Evolutionary conservation across 305 asterid genomes (phyloP).

Genomic region (Plantago lanceolata): DNA sequence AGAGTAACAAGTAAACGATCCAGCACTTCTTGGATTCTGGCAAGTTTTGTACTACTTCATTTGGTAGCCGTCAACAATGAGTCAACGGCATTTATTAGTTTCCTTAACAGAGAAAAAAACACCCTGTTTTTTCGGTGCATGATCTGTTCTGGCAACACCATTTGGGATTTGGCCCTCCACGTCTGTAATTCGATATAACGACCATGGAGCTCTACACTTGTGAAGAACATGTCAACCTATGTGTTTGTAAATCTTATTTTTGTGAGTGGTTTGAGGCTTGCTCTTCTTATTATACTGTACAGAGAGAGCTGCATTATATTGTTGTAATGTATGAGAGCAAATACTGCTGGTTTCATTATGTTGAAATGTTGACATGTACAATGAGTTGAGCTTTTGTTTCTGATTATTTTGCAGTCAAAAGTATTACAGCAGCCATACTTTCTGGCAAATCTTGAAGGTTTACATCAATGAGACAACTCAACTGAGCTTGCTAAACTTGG

Average conservation of each 20-base stretch:
- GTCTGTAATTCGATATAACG: not conserved
- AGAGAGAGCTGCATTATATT: not conserved
- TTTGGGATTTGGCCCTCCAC: not conserved
- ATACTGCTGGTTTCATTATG: not conserved
- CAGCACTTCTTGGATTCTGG: conserved; percentile 12
- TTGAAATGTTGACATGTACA: not conserved
- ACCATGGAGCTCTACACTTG: not conserved
- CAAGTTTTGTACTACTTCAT: not conserved
- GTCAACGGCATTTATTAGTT: not conserved
- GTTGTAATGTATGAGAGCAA: not conserved
- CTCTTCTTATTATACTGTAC: not conserved
- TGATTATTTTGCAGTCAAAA: not conserved
- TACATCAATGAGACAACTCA: not conserved
- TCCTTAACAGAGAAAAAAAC: not conserved
- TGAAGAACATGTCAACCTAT: not conserved
- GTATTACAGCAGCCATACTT: not conserved
- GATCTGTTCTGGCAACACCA: not conserved
- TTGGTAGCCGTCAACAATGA: not conserved
- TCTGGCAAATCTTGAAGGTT: not conserved
- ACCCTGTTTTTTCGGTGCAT: not conserved
- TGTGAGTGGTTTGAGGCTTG: conserved; percentile 8
- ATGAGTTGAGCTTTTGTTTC: not conserved
- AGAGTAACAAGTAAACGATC: not conserved
- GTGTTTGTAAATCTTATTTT: conserved; percentile 7
- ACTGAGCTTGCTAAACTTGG: too few species aligned